phyloP scores from a whole-genome alignment of 2,329 filamentous ascomycete species.

The Chalaropsis thielavioides region DNA sequence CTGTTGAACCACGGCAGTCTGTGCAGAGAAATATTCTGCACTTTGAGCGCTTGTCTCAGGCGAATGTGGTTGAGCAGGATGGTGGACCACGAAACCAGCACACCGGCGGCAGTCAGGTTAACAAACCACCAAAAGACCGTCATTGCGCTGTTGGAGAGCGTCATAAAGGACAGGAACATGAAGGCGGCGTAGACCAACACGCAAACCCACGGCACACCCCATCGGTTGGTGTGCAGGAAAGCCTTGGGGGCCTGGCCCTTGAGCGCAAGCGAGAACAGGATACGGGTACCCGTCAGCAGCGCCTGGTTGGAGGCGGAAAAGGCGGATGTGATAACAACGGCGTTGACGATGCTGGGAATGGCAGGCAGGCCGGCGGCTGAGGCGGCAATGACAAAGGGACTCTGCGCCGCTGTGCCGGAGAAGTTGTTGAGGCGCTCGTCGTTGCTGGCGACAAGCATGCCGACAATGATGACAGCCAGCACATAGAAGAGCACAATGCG shows the following conservation, averaged over 20 bases:
- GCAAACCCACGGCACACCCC: slow-evolving; percentile 28
- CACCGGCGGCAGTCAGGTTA: slow-evolving; percentile 38
- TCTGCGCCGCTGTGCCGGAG: slow-evolving; percentile 35
- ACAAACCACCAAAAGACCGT: slow-evolving; percentile 50
- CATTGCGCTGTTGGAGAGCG: slow-evolving; percentile 28
- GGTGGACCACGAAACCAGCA: slow-evolving; percentile 36
- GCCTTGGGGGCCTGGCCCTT: slow-evolving; percentile 30
- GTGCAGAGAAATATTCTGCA: slow-evolving; percentile 36
- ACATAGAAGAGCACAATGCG: slow-evolving; percentile 47
- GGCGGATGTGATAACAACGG: slow-evolving; percentile 54
- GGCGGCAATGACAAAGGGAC: slow-evolving; percentile 59
- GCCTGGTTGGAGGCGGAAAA: slow-evolving; percentile 44
- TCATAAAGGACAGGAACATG: slow-evolving; percentile 44
- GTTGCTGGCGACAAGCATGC: slow-evolving; percentile 46
- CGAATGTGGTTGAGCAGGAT: slow-evolving; percentile 38
- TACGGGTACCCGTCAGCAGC: slow-evolving; percentile 44
- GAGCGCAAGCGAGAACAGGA: slow-evolving; percentile 30
- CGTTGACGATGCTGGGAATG: slow-evolving; percentile 61
- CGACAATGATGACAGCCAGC: slow-evolving; percentile 55
- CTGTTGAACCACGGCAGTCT: slow-evolving; percentile 48
- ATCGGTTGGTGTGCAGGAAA: slow-evolving; percentile 24
- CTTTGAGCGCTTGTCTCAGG: slow-evolving; percentile 38
- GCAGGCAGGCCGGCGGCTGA: slow-evolving; percentile 50
- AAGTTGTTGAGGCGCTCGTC: slow-evolving; percentile 27
- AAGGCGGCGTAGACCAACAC: slow-evolving; percentile 39